These are phyloP conservation scores for Calonectria hawksworthii DNA, from an alignment of 2,329 filamentous ascomycete species.

Conservation along the genomic window DNA sequence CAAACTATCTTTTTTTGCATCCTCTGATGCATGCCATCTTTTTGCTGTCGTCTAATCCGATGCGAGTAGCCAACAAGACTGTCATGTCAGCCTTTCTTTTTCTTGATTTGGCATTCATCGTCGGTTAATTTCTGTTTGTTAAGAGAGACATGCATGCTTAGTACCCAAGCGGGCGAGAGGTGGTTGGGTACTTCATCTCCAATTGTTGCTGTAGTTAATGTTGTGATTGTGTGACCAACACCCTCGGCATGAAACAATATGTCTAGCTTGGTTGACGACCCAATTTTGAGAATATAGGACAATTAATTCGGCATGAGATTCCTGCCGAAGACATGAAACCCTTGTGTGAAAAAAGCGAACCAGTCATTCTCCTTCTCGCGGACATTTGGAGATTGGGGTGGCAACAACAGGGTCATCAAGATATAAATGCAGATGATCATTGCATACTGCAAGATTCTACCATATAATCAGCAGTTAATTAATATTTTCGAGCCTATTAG, in stretches of 20 bases:
- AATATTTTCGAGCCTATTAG: too few relatives aligned
- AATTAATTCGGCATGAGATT: neutral
- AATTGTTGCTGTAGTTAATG: neutral
- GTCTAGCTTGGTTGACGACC: neutral
- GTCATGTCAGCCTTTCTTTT: neutral
- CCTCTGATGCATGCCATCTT: neutral
- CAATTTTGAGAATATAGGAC: neutral
- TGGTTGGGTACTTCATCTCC: neutral
- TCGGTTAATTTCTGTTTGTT: too few relatives aligned
- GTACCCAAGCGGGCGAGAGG: neutral
- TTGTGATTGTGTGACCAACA: neutral
- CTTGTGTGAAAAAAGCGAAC: neutral
- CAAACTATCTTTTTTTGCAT: neutral
- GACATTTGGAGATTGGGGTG: neutral
- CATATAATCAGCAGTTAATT: too few relatives aligned
- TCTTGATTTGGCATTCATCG: neutral
- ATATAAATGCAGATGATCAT: too few relatives aligned
- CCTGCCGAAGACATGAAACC: neutral
- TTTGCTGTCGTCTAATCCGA: neutral
- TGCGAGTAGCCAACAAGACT: neutral
- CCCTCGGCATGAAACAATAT: neutral
- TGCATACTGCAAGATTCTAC: too few relatives aligned
- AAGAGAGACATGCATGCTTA: neutral
- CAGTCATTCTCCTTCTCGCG: neutral
- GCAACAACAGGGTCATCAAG: too few relatives aligned